Conservation (phyloP, 2,329 filamentous ascomycete genomes). For the Cylindrodendrum hubeiense region DNA sequence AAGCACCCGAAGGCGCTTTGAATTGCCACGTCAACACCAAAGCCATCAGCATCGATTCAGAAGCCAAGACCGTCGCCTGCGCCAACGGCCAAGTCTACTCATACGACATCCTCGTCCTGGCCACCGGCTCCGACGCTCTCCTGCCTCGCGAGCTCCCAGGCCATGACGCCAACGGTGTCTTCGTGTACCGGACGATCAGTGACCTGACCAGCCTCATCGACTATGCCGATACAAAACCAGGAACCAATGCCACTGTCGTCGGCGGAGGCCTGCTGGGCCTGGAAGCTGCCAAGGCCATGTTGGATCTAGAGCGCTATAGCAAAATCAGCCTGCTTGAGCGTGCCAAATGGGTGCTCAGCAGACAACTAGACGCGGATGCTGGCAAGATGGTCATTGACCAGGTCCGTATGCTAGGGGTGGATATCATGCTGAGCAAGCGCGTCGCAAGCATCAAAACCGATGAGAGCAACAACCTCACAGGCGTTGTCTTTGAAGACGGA, state of each 20-base stretch:
- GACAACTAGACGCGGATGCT: conserved; percentile 86
- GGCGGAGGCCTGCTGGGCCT: conserved; percentile 88
- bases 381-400: conserved; percentile 86
- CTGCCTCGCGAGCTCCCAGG: conserved; percentile 79
- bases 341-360: conserved; percentile 84
- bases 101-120: conserved; percentile 86
- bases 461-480: conserved; percentile 75
- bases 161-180: conserved; percentile 84
- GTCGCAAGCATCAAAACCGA: conserved; percentile 80
- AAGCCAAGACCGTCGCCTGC: conserved; percentile 76
- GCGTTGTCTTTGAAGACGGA: conserved; percentile 85
- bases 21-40: conserved; percentile 81
- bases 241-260: conserved; percentile 79
- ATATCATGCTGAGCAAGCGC: conserved; percentile 82
- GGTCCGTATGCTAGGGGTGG: conserved; percentile 81
- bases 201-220: conserved; percentile 83
- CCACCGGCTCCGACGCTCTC: conserved; percentile 88
- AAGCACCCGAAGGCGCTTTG: conserved; percentile 75
- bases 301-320: conserved; percentile 81
- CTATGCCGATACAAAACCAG: conserved; percentile 76
- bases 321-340: conserved; percentile 85
- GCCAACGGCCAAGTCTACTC: conserved; percentile 76
- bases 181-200: conserved; percentile 89
- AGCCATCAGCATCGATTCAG: conserved; percentile 73
- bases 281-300: conserved; percentile 92